Evolutionary conservation across 2,329 filamentous ascomycete species (phyloP).

Genomic region (Claviceps citrina): DNA sequence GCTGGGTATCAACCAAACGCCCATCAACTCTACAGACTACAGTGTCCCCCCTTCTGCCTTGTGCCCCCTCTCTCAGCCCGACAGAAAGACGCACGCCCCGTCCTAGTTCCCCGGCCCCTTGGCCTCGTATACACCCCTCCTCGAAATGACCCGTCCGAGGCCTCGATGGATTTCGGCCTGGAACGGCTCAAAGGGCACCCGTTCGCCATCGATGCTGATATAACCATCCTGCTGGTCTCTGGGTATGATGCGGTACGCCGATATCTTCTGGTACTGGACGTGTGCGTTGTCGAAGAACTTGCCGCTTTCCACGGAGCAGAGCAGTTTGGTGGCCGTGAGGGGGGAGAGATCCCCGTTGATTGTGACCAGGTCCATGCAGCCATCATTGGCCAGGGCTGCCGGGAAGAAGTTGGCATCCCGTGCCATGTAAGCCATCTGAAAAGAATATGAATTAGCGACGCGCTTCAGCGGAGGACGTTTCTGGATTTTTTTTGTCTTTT

Average conservation of each 20-base stretch:
- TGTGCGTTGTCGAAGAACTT: constrained; percentile 66
- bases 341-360: constrained; percentile 62
- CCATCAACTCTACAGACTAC: too few species aligned
- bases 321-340: constrained; percentile 48
- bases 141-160: constrained; percentile 72
- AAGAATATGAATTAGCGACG: too few species aligned
- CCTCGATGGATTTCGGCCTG: constrained; percentile 79
- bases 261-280: constrained; percentile 69
- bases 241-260: constrained; percentile 75
- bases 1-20: too few species aligned
- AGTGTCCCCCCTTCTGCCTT: too few species aligned
- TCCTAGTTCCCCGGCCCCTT: constrained; percentile 39
- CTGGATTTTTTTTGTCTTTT: too few species aligned
- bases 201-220: constrained; percentile 89
- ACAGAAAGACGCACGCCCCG: constrained; percentile 6
- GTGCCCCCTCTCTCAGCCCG: too few species aligned
- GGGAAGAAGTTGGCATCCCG: constrained; percentile 78
- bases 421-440: constrained; percentile 80
- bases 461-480: too few species aligned
- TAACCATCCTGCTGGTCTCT: constrained; percentile 57
- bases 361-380: constrained; percentile 69
- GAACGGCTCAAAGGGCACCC: constrained; percentile 72
- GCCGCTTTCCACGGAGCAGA: constrained; percentile 56
- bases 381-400: constrained; percentile 67
- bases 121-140: constrained; percentile 56